Evolutionary conservation across 176 grass and related monocot genomes (phyloP).

Genomic region (Oryza officinalis): DNA sequence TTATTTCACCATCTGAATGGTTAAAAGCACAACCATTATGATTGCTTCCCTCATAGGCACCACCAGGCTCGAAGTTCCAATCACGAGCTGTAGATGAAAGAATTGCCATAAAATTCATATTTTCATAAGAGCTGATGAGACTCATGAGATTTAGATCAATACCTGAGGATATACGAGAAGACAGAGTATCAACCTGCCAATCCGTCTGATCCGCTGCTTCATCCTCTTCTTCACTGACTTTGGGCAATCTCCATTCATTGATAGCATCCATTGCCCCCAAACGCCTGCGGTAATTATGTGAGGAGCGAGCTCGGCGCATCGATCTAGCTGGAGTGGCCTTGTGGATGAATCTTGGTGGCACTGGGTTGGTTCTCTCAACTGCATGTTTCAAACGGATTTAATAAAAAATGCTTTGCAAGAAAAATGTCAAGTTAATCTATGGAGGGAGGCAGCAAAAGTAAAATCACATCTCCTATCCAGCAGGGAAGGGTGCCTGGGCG

Average conservation of each 20-base stretch:
- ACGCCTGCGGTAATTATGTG: constrained; percentile 33
- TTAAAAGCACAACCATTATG: constrained; percentile 34
- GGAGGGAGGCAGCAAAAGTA: constrained; percentile 20
- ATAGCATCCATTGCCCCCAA: constrained; percentile 47
- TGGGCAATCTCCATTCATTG: constrained; percentile 60
- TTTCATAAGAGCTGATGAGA: constrained; percentile 19
- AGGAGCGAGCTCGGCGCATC: constrained; percentile 47
- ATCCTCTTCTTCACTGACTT: constrained; percentile 56
- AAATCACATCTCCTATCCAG: constrained; percentile 38
- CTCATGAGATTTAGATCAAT: constrained; percentile 27
- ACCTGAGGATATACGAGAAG: constrained; percentile 71
- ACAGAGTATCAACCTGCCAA: constrained; percentile 48
- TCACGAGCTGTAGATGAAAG: constrained; percentile 38
- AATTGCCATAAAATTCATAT: constrained; percentile 16
- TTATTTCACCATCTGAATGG: constrained; percentile 31
- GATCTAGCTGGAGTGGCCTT: constrained; percentile 49
- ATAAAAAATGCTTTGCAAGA: constrained; percentile 19
- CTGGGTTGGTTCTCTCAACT: constrained; percentile 43
- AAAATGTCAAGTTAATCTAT: constrained; percentile 11
- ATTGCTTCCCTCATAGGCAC: constrained; percentile 43
- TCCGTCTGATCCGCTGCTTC: constrained; percentile 41
- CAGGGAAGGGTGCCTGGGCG: constrained; percentile 44
- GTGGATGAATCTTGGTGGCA: constrained; percentile 46
- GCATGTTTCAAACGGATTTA: constrained; percentile 23
- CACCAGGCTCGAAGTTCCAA: constrained; percentile 49